Evolutionary conservation across 306 rosid genomes (phyloP).

Genomic region (Trichosanthes truncata): DNA sequence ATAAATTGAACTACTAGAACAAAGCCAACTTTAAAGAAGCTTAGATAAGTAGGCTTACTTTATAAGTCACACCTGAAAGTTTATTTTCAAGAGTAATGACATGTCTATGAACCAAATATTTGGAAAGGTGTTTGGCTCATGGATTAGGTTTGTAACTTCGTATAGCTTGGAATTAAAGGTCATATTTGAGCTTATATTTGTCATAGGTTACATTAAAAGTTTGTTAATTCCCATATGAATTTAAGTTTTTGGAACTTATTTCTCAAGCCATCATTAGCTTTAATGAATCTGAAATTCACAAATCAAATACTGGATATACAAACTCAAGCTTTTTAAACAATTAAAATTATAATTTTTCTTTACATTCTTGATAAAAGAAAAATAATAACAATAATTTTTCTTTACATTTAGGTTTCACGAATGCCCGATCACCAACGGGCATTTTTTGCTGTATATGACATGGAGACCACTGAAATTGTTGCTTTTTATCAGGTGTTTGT

Average conservation of each 20-base stretch:
- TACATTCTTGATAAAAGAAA: conserved; percentile 1
- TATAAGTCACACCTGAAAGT: not conserved
- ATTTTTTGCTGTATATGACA: conserved; percentile 83
- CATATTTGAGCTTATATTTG: not conserved
- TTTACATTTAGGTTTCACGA: conserved; percentile 57
- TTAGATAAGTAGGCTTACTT: not conserved
- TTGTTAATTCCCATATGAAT: not conserved
- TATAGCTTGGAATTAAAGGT: not conserved
- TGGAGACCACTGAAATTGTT: conserved; percentile 92
- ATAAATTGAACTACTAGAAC: not conserved
- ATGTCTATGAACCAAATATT: not conserved
- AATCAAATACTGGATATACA: not conserved
- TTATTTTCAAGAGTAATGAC: not conserved
- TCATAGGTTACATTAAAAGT: not conserved
- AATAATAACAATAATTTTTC: not conserved
- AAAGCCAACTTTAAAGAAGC: not conserved
- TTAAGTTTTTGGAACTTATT: not conserved
- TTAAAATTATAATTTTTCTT: conserved; percentile 11
- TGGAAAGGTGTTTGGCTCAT: not conserved
- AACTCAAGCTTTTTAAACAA: not conserved
- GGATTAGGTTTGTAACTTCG: not conserved
- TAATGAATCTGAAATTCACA: not conserved
- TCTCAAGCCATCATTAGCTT: too few relatives aligned
- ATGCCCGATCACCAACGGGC: conserved; percentile 68
- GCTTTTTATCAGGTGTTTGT: conserved; percentile 74